Evolutionary conservation across 2,329 filamentous ascomycete species (phyloP).

Genomic region (Cordyceps tenuipes): DNA sequence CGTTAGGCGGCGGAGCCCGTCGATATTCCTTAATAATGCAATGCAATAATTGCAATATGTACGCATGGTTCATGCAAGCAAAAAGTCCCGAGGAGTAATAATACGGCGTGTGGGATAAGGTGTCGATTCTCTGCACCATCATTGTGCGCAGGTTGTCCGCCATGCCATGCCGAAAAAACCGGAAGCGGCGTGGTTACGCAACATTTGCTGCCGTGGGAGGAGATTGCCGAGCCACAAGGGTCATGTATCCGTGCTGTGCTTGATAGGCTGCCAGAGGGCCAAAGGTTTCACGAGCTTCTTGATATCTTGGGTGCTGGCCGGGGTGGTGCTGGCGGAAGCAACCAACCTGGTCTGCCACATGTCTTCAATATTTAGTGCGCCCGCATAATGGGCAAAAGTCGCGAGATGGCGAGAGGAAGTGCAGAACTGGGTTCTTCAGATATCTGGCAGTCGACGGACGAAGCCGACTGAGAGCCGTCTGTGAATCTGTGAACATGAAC

Average conservation of each 20-base stretch:
- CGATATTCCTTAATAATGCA: not conserved
- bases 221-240: not conserved
- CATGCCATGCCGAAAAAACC: not conserved
- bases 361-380: not conserved
- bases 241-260: not conserved
- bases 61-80: not conserved
- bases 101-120: not conserved
- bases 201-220: not conserved
- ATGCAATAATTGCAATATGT: conserved; percentile 1
- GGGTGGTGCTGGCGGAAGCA: not conserved
- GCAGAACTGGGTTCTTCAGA: not conserved
- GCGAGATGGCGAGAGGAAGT: not conserved
- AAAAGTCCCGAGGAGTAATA: not conserved
- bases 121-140: not conserved
- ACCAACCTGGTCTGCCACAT: not conserved
- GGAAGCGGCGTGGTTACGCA: not conserved
- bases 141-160: not conserved
- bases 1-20: not conserved
- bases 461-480: not conserved
- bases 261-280: not conserved
- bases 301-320: not conserved
- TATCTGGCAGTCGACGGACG: not conserved
- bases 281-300: not conserved
- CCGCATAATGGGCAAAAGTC: not conserved
- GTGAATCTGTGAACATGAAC: not conserved